Evolutionary conservation across 179 eudicot species (phyloP), one percentile per base, ranked within the genome.

Genomic region (Pouteria campechiana): DNA sequence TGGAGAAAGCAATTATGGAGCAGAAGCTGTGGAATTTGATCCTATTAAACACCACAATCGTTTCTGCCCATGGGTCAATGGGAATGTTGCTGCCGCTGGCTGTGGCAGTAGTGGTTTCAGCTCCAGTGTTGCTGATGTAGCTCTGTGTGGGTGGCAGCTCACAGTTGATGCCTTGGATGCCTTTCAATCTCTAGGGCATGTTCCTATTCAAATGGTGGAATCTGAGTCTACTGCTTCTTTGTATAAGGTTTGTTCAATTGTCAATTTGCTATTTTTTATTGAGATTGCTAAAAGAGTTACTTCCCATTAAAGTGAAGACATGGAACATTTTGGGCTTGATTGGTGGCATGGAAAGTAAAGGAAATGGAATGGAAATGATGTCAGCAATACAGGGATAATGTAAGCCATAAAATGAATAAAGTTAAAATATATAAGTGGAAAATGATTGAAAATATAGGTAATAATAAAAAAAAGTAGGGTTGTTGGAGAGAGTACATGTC

Each of bases 141-240:
- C 98, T 50, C 87, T 90, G 14, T 87, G 85, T 69, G 99, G 99
- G 35, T 92, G 99, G 99, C 96, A 92, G 77, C 73, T 92, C 49
- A 92, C 99, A 17, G 67, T 92, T 35, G 99, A 87, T 65, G 99
- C 99, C 47, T 49, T 90, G 55, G 98, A 90, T 49, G 60, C 82
- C 63, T 75, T 80, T 55, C 96, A 87, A 50, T 69, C 83, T 11
- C 58, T 61, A 46, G 96, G 96, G 29, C 85, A 79, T 47, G 58
- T 75, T 54, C 97, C 93, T 16, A 67, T 65, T 48, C 96, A 82
- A 64, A 72, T 77, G 16, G 88, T 87, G 40, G 99, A 87, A 63
- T 92, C 99, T 34, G 99, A 92, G 61, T 92, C 99, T 23, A 85
- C 94, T 33, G 95, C 97, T 1, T 89, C 97, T 44, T 75, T 73